phyloP scores from a whole-genome alignment of 345 rosid genomes.

The Bruguiera parviflora region DNA sequence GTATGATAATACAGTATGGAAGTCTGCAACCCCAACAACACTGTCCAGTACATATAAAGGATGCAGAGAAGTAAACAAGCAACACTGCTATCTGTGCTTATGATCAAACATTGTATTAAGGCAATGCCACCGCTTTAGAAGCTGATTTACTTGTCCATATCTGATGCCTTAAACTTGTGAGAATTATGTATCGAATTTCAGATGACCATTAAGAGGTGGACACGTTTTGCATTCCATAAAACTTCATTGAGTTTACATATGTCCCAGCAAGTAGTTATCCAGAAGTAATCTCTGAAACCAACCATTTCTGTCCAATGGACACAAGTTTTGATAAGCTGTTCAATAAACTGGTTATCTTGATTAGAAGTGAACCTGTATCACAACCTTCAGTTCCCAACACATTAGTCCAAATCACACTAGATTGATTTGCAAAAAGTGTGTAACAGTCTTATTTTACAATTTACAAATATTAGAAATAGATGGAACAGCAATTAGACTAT shows the following conservation, averaged over 20 bases:
- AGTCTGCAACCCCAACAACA: neutral
- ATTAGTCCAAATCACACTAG: conserved; percentile 54
- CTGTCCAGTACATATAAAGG: no score
- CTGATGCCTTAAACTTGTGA: conserved; percentile 19
- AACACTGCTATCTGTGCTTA: neutral
- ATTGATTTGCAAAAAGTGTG: conserved; percentile 29
- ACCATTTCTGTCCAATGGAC: conserved; percentile 48
- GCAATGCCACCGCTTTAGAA: conserved; percentile 7
- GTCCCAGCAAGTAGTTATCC: conserved; percentile 43
- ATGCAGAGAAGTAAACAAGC: neutral
- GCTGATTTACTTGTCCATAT: conserved; percentile 18
- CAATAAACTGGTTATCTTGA: conserved; percentile 33
- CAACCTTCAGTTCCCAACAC: conserved; percentile 52
- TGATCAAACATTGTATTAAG: neutral
- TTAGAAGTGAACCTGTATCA: conserved; percentile 67
- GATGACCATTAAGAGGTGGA: conserved; percentile 20
- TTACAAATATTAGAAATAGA: conserved; percentile 36
- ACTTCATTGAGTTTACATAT: conserved; percentile 43
- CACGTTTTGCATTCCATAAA: conserved; percentile 33
- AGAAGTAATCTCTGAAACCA: conserved; percentile 36
- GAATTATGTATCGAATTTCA: conserved; percentile 14
- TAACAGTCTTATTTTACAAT: conserved; percentile 24
- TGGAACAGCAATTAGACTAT: conserved; percentile 40
- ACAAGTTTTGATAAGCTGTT: conserved; percentile 5
- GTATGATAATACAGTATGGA: neutral